Base-by-base conservation (phyloP, 345 rosid genomes). In the Rhizophora apiculata region DNA sequence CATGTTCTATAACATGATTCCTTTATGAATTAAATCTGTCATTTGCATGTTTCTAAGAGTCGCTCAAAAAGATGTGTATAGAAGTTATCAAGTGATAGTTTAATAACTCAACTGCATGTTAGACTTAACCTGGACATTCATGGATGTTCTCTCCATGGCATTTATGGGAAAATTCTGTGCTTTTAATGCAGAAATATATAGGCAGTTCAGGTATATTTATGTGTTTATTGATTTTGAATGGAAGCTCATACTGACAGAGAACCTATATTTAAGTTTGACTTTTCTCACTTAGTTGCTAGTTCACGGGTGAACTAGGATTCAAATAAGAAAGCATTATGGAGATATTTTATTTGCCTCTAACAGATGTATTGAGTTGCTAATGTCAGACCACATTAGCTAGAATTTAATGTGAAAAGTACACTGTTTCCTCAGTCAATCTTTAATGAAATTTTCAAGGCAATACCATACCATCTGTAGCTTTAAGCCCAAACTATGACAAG, bases 401-500 rank as follows among this genome's bases (percentile, higher is more conserved):
- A 39, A 39, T 39, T 39, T 39, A 39, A 39, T 39, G 48, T 60
- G n/a, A 24, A 21, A 20, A 36, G 26, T 34, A 51, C 36, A 15
- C 20, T 53, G 52, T 6, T 1, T 29, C 15, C 11, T 1, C 2
- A 2, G 10, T 34, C 37, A 34, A 34, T 34, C 19, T 6, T 24
- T 34, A 65, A 22, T 39, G 56, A 19, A 58, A 49, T 62, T 56
- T 18, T 53, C 26, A 53, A 70, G 68, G 66, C 56, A 60, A 56
- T 55, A 68, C 9, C 43, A 8, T 37, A 37, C 29, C 54, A 59
- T 19, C 48, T 56, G 62, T 26, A n/a, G 52, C 62, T n/a, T n/a
- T 48, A 57, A 34, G 55, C 10, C 56, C 51, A 37, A 49, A 36
- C n/a, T 64, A 0, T n/a, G 8, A 26, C 43, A 1, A 26, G 61